Percentiles rank a stretch among this genome's conserved stretches.
These are phyloP conservation scores for Fusarium brachygibbosum DNA, from an alignment of 2,329 filamentous ascomycete species.

Conservation along the genomic window DNA sequence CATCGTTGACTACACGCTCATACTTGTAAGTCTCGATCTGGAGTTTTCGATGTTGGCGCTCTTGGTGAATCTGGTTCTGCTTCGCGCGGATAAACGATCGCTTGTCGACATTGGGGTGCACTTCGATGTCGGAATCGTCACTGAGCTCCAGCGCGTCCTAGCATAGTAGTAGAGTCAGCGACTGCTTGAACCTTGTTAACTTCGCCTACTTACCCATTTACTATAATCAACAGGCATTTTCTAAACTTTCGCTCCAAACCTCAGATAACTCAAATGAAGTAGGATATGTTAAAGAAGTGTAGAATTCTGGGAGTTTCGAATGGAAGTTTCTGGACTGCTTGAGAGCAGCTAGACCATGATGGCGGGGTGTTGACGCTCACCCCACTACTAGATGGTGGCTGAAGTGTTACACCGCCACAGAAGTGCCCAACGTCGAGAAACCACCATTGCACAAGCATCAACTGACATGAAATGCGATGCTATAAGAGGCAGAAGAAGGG, in stretches of 20 bases:
- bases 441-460: not conserved
- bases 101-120: slow-evolving; percentile 99
- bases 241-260: not conserved
- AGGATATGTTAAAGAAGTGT: not conserved
- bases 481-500: not conserved
- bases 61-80: slow-evolving; percentile 95
- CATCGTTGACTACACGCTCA: slow-evolving; percentile 93
- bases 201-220: slow-evolving; percentile 71
- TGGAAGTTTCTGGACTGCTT: slow-evolving; percentile 49
- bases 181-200: not conserved
- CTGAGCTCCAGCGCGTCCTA: slow-evolving; percentile 94
- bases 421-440: not conserved
- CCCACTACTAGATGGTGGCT: slow-evolving; percentile 41
- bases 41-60: slow-evolving; percentile 85
- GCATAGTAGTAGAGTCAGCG: slow-evolving; percentile 21
- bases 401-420: slow-evolving; percentile 5
- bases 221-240: slow-evolving; percentile 71
- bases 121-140: slow-evolving; percentile 97
- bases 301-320: slow-evolving; percentile 5
- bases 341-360: slow-evolving; percentile 46
- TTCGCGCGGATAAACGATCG: slow-evolving; percentile 98
- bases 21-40: slow-evolving; percentile 94
- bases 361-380: slow-evolving; percentile 43
- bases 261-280: not conserved
- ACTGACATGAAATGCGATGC: not conserved